A percentile compares a stretch with the other conserved stretches of the same genome.
phyloP scores from a whole-genome alignment of 2,329 filamentous ascomycete species.

The Penicillium sp. region DNA sequence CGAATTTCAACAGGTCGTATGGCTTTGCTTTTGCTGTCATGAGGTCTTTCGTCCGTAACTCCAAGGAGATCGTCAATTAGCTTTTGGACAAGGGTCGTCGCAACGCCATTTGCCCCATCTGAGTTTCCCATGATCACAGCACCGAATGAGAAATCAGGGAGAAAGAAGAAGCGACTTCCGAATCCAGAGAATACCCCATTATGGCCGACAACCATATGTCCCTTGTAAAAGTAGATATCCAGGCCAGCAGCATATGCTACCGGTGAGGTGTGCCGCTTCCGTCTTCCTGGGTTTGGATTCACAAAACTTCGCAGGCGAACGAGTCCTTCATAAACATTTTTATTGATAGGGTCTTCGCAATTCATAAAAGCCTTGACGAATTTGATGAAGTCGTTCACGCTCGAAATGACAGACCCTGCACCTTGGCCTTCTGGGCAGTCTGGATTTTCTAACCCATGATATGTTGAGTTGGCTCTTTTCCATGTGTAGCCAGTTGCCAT shows the following conservation, averaged over 20 bases:
- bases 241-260: slow-evolving; percentile 21
- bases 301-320: slow-evolving; percentile 19
- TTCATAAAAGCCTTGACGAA: slow-evolving; percentile 26
- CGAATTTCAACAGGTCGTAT: not conserved
- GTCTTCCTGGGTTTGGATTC: slow-evolving; percentile 12
- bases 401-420: slow-evolving; percentile 38
- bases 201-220: slow-evolving; percentile 24
- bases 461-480: slow-evolving; percentile 20
- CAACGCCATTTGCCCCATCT: slow-evolving; percentile 10
- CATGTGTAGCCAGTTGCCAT: slow-evolving; percentile 42
- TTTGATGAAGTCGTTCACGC: slow-evolving; percentile 25
- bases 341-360: slow-evolving; percentile 20
- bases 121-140: slow-evolving; percentile 25
- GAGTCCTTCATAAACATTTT: slow-evolving; percentile 19
- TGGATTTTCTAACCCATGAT: slow-evolving; percentile 20
- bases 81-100: slow-evolving; percentile 15
- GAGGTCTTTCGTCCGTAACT: slow-evolving; percentile 5
- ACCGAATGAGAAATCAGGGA: slow-evolving; percentile 24
- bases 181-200: slow-evolving; percentile 25
- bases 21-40: slow-evolving; percentile 2
- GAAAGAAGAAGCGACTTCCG: slow-evolving; percentile 20
- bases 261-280: slow-evolving; percentile 19
- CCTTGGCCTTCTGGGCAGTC: slow-evolving; percentile 32
- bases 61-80: slow-evolving; percentile 21
- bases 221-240: slow-evolving; percentile 24